Percentiles rank a stretch among this genome's conserved stretches.
Evolutionary conservation across 441 rosid genomes (phyloP).

Genomic region (Croton setiger): DNA sequence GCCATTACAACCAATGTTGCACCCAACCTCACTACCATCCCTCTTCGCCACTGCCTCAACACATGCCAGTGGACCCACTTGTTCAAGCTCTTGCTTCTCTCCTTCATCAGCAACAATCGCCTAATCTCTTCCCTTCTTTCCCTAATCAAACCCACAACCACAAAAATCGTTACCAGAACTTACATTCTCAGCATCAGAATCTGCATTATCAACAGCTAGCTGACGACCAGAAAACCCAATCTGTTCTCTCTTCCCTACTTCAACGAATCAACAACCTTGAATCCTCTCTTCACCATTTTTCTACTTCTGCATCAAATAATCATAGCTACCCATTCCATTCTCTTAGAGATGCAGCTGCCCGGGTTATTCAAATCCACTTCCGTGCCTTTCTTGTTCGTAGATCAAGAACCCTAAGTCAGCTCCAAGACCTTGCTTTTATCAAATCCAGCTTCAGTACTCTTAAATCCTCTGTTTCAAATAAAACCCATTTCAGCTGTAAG

Average conservation of each 20-base stretch:
- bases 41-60: slow-evolving; percentile 11
- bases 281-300: slow-evolving; percentile 45
- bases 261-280: slow-evolving; percentile 71
- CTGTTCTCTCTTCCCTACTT: slow-evolving; percentile 56
- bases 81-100: slow-evolving; percentile 44
- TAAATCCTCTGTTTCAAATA: slow-evolving; percentile 53
- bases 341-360: slow-evolving; percentile 73
- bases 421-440: slow-evolving; percentile 66
- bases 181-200: slow-evolving; percentile 5
- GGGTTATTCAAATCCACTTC: slow-evolving; percentile 79
- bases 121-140: slow-evolving; percentile 22
- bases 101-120: slow-evolving; percentile 31
- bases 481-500: slow-evolving; percentile 39
- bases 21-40: background rate
- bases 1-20: slow-evolving; percentile 13
- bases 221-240: slow-evolving; percentile 23
- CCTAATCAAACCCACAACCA: background rate
- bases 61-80: slow-evolving; percentile 39
- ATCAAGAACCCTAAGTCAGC: slow-evolving; percentile 75
- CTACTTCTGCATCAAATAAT: slow-evolving; percentile 23
- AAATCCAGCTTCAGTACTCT: slow-evolving; percentile 63
- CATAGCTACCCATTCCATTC: slow-evolving; percentile 24
- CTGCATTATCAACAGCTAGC: slow-evolving; percentile 15
- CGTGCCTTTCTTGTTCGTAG: slow-evolving; percentile 71
- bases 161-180: slow-evolving; percentile 17